Evolutionary conservation across 768 basidiomycete species (phyloP).

Genomic region (Xerocomellus chrysenteron): DNA sequence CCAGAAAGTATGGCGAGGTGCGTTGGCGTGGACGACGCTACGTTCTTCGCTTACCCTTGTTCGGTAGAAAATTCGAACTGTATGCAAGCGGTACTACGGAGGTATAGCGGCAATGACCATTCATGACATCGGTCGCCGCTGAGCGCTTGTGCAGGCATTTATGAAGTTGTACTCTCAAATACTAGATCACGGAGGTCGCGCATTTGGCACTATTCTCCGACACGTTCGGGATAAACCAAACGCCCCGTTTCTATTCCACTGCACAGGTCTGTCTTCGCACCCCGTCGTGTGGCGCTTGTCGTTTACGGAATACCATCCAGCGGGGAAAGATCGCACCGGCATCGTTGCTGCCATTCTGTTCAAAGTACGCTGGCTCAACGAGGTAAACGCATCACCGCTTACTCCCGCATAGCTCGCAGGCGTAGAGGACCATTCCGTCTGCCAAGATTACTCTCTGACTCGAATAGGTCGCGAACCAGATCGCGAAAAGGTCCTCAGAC

Average conservation of each 20-base stretch:
- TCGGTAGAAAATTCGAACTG: constrained; percentile 44
- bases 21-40: constrained; percentile 38
- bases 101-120: constrained; percentile 35
- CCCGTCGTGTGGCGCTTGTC: not conserved
- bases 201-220: constrained; percentile 70
- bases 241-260: constrained; percentile 70
- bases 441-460: constrained; percentile 75
- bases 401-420: constrained; percentile 58
- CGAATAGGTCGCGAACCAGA: constrained; percentile 79
- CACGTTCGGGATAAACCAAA: constrained; percentile 71
- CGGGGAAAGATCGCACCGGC: constrained; percentile 84
- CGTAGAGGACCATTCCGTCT: constrained; percentile 61
- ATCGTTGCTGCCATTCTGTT: constrained; percentile 71
- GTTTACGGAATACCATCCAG: constrained; percentile 30
- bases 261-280: constrained; percentile 49
- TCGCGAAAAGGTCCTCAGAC: constrained; percentile 64
- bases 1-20: constrained; percentile 83
- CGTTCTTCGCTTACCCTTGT: constrained; percentile 4
- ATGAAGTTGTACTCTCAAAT: constrained; percentile 82
- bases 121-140: not conserved
- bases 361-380: constrained; percentile 42
- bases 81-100: constrained; percentile 82
- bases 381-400: not conserved
- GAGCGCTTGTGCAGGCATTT: constrained; percentile 53
- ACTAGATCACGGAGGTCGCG: constrained; percentile 64